phyloP scores from a whole-genome alignment of 495 filamentous ascomycete genomes.

The Trichoderma erinaceum region DNA sequence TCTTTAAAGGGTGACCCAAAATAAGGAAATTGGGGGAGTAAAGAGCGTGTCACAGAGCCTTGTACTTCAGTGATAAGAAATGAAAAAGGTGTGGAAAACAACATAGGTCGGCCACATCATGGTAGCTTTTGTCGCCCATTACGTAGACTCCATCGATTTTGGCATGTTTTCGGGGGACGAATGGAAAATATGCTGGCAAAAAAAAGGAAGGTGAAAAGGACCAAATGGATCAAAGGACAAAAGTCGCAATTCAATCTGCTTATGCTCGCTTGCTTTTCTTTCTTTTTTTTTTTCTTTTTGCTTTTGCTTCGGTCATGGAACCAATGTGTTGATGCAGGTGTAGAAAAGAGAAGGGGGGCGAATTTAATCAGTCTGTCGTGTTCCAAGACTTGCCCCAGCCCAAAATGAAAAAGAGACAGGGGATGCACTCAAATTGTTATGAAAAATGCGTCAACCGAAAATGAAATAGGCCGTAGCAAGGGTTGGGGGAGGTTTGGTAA shows the following conservation, averaged over 20 bases:
- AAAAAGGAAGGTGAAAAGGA: not conserved
- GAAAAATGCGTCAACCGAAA: not conserved
- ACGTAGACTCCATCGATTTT: not conserved
- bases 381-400: not conserved
- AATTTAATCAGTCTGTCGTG: not conserved
- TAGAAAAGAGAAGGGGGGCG: not conserved
- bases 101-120: not conserved
- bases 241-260: slow-evolving; percentile 1
- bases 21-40: not conserved
- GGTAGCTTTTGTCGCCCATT: not conserved
- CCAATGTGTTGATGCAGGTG: not conserved
- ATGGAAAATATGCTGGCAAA: not conserved
- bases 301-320: not conserved
- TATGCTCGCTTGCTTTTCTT: not conserved
- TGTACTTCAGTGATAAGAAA: slow-evolving; percentile 1
- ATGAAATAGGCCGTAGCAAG: not conserved
- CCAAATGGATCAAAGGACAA: not conserved
- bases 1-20: not conserved
- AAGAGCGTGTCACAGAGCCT: not conserved
- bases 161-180: not conserved
- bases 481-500: not conserved
- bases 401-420: not conserved
- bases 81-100: not conserved
- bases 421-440: not conserved
- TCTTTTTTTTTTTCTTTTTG: not conserved